Base-by-base conservation (phyloP, 345 rosid species). In the Brassica juncea region DNA sequence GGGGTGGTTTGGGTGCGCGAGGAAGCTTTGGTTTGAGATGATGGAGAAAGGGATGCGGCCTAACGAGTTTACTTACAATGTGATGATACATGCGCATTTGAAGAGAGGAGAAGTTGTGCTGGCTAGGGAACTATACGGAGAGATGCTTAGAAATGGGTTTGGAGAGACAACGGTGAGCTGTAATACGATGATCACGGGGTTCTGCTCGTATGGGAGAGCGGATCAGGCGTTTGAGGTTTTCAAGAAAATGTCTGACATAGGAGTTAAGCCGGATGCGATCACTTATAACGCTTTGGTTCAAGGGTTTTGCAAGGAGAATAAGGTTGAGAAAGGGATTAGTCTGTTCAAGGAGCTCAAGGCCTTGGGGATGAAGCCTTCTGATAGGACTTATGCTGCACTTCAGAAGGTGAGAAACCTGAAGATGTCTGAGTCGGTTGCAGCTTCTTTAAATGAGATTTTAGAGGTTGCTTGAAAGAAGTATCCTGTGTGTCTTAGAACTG, bases 11-110 rank as follows among this genome's bases (percentile, higher is more conserved):
- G 86, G 83, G 42, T 79, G 82, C 47, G 94, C 91, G 35, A 66
- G 81, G 82, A 83, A 86, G 77, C 78, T 92, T 9, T 88, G 86
- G 77, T 78, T 84, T 5, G 97, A 92, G 87, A 88, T 90, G 97
- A 70, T 86, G 12, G 77, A 84, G 35, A 88, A 86, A 73, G 77
- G 87, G 37, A 65, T 88, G 65, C 70, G 75, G 25, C 90, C 91
- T 9, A 90, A 92, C 73, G 87, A 84, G 58, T 87, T 84, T 54
- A 83, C 87, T 23, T 88, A 86, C 78, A 84, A 89, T n/a, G 81
- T 87, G 71, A 81, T 92, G 85, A 87, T 92, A 72, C 84, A 90
- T 47, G 89, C 90, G 30, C 82, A 84, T 19, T 84, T 88, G 27
- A 90, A 86, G 78, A 68, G 78, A 61, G 88, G 89, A 12, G 81